These are phyloP conservation scores for Tetrapisispora taiwanensis DNA, from an alignment of 805 yeast genomes.

Conservation along the genomic window DNA sequence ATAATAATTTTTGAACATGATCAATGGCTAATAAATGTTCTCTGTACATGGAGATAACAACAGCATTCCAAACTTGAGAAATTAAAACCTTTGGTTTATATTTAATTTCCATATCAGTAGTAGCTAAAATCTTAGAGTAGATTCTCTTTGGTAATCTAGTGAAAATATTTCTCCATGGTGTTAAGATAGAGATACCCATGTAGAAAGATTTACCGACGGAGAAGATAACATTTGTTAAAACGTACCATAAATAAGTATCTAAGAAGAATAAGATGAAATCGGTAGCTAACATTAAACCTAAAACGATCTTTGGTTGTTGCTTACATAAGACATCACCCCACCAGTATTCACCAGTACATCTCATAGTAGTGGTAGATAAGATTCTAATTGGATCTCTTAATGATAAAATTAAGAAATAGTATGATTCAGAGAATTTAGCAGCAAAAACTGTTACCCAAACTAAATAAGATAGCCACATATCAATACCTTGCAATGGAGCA, in stretches of 20 bases:
- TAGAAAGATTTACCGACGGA: conserved; percentile 97
- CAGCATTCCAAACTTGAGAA: conserved; percentile 98
- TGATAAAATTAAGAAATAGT: conserved; percentile 80
- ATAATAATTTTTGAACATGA: conserved; percentile 92
- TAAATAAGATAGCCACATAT: conserved; percentile 92
- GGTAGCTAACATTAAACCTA: conserved; percentile 87
- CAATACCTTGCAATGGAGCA: conserved; percentile 70
- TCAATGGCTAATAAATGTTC: conserved; percentile 97
- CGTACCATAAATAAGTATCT: conserved; percentile 99
- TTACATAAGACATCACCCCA: conserved; percentile 62
- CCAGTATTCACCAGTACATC: conserved; percentile 95
- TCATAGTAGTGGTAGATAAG: conserved; percentile 73
- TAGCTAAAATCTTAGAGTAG: conserved; percentile 93
- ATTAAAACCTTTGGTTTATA: conserved; percentile 97
- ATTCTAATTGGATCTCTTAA: conserved; percentile 91
- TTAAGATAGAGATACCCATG: conserved; percentile 95
- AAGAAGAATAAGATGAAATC: conserved; percentile 93
- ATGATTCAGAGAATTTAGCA: conserved; percentile 85
- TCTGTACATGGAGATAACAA: conserved; percentile 98
- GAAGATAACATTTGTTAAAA: conserved; percentile 86
- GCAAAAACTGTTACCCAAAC: conserved; percentile 84
- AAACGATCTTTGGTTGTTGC: conserved; percentile 78
- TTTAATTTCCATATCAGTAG: conserved; percentile 98
- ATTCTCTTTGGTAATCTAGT: conserved; percentile 97
- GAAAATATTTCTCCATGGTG: conserved; percentile 99